These are phyloP conservation scores for Allomyces macrogynus DNA, from an alignment of 192 early-diverging fungal genomes.

Conservation along the genomic window DNA sequence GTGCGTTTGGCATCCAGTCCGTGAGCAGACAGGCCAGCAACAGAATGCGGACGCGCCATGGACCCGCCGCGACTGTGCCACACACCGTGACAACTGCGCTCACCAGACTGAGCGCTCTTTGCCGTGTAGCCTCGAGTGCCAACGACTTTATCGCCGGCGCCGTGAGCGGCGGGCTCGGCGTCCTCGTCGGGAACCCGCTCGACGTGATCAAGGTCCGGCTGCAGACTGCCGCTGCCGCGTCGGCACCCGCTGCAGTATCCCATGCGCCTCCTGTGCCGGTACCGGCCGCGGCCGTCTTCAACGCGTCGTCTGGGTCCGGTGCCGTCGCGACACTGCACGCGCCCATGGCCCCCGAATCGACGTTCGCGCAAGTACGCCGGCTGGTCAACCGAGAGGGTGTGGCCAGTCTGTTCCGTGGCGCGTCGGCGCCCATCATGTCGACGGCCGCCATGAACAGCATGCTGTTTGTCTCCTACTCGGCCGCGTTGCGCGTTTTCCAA, in stretches of 20 bases:
- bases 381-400: not conserved
- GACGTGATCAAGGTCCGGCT: not conserved
- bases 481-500: not conserved
- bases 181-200: not conserved
- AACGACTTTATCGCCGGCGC: not conserved
- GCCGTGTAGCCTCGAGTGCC: not conserved
- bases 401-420: not conserved
- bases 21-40: too few species aligned
- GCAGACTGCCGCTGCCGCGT: not conserved
- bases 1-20: too few species aligned
- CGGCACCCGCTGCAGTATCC: not conserved
- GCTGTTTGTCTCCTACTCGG: not conserved
- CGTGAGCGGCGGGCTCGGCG: not conserved
- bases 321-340: too few species aligned
- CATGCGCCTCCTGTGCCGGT: too few species aligned
- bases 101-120: too few species aligned
- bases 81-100: too few species aligned
- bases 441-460: not conserved
- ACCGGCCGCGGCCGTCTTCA: not conserved
- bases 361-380: too few species aligned
- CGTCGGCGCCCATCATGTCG: not conserved
- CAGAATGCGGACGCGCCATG: too few species aligned
- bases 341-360: too few species aligned
- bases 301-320: not conserved
- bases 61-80: too few species aligned